Evolutionary conservation across 2,329 filamentous ascomycete genomes (phyloP), one percentile per base, ranked within the genome.

Genomic region (Nemania abortiva): DNA sequence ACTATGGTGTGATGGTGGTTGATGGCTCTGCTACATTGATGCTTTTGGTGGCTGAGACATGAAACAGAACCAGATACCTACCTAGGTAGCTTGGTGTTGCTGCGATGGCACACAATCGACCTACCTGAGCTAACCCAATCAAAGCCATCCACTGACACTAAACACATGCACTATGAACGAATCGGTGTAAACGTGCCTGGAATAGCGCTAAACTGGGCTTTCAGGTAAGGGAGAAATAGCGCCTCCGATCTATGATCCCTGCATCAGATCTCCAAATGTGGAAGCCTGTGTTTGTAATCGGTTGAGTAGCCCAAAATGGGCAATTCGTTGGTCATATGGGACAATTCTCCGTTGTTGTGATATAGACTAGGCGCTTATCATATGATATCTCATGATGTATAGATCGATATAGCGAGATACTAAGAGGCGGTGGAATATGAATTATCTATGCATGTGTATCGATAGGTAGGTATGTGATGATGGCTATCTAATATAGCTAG

Each of bases 51-150:
- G 67, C 57, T 37, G 31, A 39, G 53, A 63, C 52, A 45, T 68
- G 68, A 70, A 70, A 70, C 68, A 65, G 47, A 53, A 27, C 55
- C 47, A 52, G 53, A 50, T n/a, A n/a, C n/a, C n/a, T n/a, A n/a
- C n/a, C n/a, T n/a, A n/a, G n/a, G n/a, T 29, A 31, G 59, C 3
- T 52, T 34, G 20, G 53, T n/a, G 42, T 45, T n/a, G n/a, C n/a
- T 18, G 22, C 10, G 20, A 31, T 27, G 39, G 57, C 18, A 45
- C 11, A 13, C 57, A 49, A 20, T 31, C 29, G 42, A n/a, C n/a
- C 18, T 47, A 3, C 45, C 45, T 49, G 20, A 49, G 47, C 56
- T 49, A n/a, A 24, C 5, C 31, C 49, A 6, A 20, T n/a, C 9
- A 53, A 53, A 31, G 50, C 50, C 24, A 53, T 29, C 29, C 27